Conservation (phyloP, 1,284 basidiomycete species). For the Pseudozyma tsukubaensis region DNA sequence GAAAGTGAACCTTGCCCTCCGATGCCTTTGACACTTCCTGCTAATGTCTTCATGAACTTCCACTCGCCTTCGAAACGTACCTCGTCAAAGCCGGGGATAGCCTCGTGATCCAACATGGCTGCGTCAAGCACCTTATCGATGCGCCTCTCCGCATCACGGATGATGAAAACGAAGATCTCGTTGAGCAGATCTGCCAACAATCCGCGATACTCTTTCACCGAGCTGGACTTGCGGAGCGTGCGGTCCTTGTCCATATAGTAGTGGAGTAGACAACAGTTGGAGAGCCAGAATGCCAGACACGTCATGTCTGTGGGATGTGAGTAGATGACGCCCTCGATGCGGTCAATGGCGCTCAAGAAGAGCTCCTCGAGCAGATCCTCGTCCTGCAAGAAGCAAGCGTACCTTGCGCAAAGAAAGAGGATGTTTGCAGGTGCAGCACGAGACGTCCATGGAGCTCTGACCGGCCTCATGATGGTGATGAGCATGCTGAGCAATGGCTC, state of each 20-base stretch:
- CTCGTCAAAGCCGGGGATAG: conserved; percentile 80
- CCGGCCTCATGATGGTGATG: conserved; percentile 76
- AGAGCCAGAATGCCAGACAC: conserved; percentile 91
- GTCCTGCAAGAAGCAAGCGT: conserved; percentile 73
- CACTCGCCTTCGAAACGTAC: conserved; percentile 96
- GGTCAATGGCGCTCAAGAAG: conserved; percentile 86
- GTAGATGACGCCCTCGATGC: conserved; percentile 90
- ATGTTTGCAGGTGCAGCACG: conserved; percentile 69
- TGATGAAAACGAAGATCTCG: conserved; percentile 92
- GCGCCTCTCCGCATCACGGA: conserved; percentile 87
- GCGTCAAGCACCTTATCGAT: conserved; percentile 88
- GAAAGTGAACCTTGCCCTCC: conserved; percentile 25
- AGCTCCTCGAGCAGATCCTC: conserved; percentile 81
- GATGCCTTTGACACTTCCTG: conserved; percentile 57
- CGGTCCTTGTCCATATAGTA: conserved; percentile 80
- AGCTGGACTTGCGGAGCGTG: conserved; percentile 33
- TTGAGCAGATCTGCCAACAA: conserved; percentile 76
- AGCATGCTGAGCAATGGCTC: conserved; percentile 82
- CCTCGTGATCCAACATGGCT: conserved; percentile 84
- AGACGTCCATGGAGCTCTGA: conserved; percentile 69
- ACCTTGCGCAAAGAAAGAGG: conserved; percentile 76
- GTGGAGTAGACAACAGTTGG: conserved; percentile 88
- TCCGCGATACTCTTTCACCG: conserved; percentile 46
- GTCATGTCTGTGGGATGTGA: conserved; percentile 78
- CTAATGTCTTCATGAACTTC: conserved; percentile 69